phyloP scores from a whole-genome alignment of 192 early-diverging fungal species.

The Cladochytrium replicatum region DNA sequence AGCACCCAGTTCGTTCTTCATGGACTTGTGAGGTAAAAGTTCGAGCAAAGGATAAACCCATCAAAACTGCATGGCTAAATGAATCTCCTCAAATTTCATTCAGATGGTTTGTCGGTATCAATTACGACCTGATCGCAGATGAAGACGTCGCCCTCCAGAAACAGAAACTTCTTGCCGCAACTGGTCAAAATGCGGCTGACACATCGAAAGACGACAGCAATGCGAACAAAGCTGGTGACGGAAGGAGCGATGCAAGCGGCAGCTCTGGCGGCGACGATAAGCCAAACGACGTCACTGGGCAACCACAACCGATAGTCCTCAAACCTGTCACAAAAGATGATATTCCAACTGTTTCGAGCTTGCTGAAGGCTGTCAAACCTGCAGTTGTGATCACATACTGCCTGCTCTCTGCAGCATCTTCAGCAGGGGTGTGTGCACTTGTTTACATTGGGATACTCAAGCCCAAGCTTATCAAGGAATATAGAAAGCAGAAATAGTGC shows the following conservation, averaged over 20 bases:
- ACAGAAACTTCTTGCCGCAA: conserved; percentile 9
- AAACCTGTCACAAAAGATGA: conserved; percentile 15
- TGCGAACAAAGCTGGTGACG: conserved; percentile 8
- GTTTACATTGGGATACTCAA: conserved; percentile 11
- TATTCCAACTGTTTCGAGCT: conserved; percentile 11
- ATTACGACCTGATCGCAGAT: conserved; percentile 5
- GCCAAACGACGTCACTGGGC: no score
- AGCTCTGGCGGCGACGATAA: no score
- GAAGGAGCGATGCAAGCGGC: not conserved
- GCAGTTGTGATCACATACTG: conserved; percentile 13
- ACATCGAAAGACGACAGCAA: not conserved
- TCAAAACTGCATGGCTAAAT: not conserved
- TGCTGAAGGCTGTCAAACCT: conserved; percentile 10
- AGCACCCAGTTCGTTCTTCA: conserved; percentile 8
- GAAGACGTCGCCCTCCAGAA: not conserved
- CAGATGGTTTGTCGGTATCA: conserved; percentile 20
- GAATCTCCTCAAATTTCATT: no score
- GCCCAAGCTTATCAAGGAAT: conserved; percentile 10
- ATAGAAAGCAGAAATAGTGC: conserved; percentile 7
- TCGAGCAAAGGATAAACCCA: no score
- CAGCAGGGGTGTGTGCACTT: conserved; percentile 6
- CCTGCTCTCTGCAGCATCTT: conserved; percentile 5
- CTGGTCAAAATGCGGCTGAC: conserved; percentile 2
- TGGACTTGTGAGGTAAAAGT: conserved; percentile 16
- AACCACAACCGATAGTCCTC: no score